These are phyloP conservation scores for Kwoniella dendrophila DNA, from an alignment of 768 basidiomycete species.

Conservation along the genomic window DNA sequence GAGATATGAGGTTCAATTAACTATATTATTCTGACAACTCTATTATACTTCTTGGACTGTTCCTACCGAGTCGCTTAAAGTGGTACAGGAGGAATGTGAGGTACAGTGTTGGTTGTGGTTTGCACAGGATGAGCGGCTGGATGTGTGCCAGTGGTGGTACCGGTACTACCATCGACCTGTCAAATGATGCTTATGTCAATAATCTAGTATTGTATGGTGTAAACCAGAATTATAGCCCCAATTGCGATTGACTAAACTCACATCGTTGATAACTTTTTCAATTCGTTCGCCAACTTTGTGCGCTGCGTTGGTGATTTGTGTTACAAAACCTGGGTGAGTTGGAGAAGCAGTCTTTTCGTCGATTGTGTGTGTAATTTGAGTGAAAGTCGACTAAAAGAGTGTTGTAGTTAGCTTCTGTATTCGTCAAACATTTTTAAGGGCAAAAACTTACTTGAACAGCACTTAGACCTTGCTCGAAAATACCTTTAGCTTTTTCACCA, in stretches of 20 bases:
- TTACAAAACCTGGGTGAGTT: conserved; percentile 50
- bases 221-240: neutral
- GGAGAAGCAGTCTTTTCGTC: conserved; percentile 50
- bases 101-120: conserved; percentile 51
- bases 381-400: conserved; percentile 28
- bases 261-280: conserved; percentile 42
- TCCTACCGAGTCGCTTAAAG: neutral
- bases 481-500: conserved; percentile 32
- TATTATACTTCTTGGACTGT: neutral
- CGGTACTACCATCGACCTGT: conserved; percentile 1
- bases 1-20: neutral
- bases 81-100: conserved; percentile 27
- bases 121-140: conserved; percentile 27
- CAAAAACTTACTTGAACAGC: conserved; percentile 33
- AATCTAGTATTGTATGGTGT: too few relatives aligned
- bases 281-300: conserved; percentile 44
- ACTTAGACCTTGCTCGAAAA: conserved; percentile 36
- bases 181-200: neutral
- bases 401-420: neutral
- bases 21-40: neutral
- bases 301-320: conserved; percentile 41
- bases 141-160: too few relatives aligned
- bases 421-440: neutral
- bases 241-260: conserved; percentile 20
- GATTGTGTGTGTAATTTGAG: conserved; percentile 46